These are phyloP conservation scores for Gloeopeniophorella convolvens DNA, from an alignment of 768 basidiomycete genomes.

Conservation along the genomic window DNA sequence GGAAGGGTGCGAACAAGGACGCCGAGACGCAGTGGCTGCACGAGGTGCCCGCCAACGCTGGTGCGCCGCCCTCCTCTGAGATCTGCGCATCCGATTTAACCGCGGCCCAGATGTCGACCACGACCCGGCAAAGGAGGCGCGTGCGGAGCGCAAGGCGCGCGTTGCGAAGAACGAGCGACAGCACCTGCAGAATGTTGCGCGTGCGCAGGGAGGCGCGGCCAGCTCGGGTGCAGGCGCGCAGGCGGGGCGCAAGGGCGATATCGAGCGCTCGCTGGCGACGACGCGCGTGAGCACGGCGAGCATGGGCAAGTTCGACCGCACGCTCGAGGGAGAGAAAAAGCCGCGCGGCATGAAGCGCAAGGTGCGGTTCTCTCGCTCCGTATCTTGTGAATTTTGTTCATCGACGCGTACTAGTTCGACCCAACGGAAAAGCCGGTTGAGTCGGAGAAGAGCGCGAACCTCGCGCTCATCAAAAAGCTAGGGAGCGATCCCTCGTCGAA, in stretches of 20 bases:
- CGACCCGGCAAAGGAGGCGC: constrained; percentile 72
- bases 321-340: constrained; percentile 88
- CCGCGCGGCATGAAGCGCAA: constrained; percentile 86
- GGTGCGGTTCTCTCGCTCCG: constrained; percentile 38
- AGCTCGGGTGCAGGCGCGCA: constrained; percentile 22
- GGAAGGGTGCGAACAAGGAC: constrained; percentile 83
- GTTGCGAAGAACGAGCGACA: constrained; percentile 83
- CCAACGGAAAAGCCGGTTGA: constrained; percentile 61
- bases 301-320: constrained; percentile 91
- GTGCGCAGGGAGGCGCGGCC: constrained; percentile 34
- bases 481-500: constrained; percentile 26
- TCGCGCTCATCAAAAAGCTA: constrained; percentile 72
- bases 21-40: constrained; percentile 85
- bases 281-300: constrained; percentile 85
- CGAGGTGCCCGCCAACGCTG: constrained; percentile 82
- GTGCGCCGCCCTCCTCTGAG: no score
- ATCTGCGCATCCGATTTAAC: no score
- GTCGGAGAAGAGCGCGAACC: constrained; percentile 64
- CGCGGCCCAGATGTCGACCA: constrained; percentile 71
- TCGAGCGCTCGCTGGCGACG: constrained; percentile 70
- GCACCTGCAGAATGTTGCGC: constrained; percentile 61
- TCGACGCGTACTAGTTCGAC: constrained; percentile 58
- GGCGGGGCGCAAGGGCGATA: constrained; percentile 56
- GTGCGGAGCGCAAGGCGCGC: constrained; percentile 72
- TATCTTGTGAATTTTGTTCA: neutral